Conservation (phyloP, 2,329 filamentous ascomycete species). For the Hansfordia pulvinata region DNA sequence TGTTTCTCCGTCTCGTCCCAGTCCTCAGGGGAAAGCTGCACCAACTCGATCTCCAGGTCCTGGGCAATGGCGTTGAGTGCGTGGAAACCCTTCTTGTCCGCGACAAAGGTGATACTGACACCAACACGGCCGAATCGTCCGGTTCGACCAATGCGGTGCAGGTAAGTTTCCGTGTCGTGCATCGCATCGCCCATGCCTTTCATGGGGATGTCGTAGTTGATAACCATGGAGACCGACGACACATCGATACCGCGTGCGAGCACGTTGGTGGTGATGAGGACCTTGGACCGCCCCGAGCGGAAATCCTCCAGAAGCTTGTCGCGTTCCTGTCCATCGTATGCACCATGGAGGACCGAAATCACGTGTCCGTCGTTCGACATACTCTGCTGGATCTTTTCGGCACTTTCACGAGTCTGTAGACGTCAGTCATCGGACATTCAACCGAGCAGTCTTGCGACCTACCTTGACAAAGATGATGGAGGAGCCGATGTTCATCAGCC, state of each 20-base stretch:
- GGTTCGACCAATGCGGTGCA: constrained; percentile 94
- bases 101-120: constrained; percentile 89
- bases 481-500: constrained; percentile 88
- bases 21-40: constrained; percentile 69
- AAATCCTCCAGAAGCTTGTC: constrained; percentile 79
- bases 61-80: constrained; percentile 68
- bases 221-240: constrained; percentile 88
- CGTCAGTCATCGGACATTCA: background rate
- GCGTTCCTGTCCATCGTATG: constrained; percentile 70
- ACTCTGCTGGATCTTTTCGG: constrained; percentile 68
- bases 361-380: constrained; percentile 86
- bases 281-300: constrained; percentile 76
- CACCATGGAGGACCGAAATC: constrained; percentile 80
- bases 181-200: constrained; percentile 64
- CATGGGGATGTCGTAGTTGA: constrained; percentile 87
- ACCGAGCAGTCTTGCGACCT: constrained; percentile 17
- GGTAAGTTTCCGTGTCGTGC: constrained; percentile 88
- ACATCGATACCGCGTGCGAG: constrained; percentile 89
- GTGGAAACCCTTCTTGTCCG: constrained; percentile 68
- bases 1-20: constrained; percentile 82
- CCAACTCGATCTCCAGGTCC: constrained; percentile 69
- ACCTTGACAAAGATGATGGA: constrained; percentile 97
- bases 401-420: constrained; percentile 67
- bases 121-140: constrained; percentile 94
- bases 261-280: constrained; percentile 95